Evolutionary conservation across 2,329 filamentous ascomycete species (phyloP).

Genomic region (Pochonia chlamydosporia): DNA sequence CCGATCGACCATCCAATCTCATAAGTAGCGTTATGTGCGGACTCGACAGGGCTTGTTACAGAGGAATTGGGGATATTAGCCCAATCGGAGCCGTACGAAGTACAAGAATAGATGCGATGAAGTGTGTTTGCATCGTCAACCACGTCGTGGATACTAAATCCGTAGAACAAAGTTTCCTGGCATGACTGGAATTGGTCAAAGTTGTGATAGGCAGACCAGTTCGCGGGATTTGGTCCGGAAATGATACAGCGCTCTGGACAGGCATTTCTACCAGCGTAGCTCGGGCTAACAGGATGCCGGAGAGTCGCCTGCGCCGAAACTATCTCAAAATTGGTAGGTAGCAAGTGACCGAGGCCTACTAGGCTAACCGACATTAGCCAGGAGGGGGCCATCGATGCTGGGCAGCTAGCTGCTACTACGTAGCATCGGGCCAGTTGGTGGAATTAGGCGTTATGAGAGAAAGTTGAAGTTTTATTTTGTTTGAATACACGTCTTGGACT

Average conservation of each 20-base stretch:
- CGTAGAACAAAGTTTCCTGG: constrained; percentile 23
- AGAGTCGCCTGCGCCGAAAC: background rate
- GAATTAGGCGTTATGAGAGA: no score
- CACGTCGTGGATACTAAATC: constrained; percentile 25
- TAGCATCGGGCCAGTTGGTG: no score
- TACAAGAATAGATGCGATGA: constrained; percentile 25
- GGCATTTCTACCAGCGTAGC: constrained; percentile 2
- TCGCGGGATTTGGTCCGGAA: constrained; percentile 15
- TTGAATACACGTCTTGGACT: no score
- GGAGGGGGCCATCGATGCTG: background rate
- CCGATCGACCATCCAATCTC: background rate
- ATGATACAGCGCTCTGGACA: constrained; percentile 16
- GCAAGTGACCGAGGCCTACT: background rate
- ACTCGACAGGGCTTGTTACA: constrained; percentile 5
- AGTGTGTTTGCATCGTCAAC: constrained; percentile 20
- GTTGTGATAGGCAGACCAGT: constrained; percentile 20
- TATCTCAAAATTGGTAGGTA: no score
- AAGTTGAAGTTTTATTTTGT: no score
- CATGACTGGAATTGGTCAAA: constrained; percentile 21
- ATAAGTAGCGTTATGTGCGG: background rate
- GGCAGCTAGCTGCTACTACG: background rate
- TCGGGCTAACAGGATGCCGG: constrained; percentile 1
- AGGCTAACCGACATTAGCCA: background rate
- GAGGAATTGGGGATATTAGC: background rate
- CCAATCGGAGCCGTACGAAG: constrained; percentile 11